Evolutionary conservation across 306 rosid genomes (phyloP).

Genomic region (Spatholobus suberectus): DNA sequence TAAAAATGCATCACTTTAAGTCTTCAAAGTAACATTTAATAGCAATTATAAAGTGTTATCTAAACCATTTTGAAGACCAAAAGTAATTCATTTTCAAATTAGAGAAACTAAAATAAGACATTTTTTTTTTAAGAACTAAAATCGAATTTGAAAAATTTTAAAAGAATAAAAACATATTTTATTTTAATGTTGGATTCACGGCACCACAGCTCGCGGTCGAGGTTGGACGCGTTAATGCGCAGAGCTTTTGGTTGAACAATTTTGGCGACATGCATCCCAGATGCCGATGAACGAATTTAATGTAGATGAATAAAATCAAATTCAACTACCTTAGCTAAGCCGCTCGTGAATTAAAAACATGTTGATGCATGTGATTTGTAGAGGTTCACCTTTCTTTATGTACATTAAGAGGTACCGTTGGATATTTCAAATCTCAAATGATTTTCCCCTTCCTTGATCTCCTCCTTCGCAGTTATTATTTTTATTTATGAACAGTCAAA

Average conservation of each 20-base stretch:
- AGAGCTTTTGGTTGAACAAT: neutral
- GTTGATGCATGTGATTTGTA: slow-evolving; percentile 28
- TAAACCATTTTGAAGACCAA: too few relatives aligned
- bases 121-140: too few relatives aligned
- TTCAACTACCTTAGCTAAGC: slow-evolving; percentile 22
- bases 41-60: too few relatives aligned
- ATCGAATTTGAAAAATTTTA: too few relatives aligned
- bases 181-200: neutral
- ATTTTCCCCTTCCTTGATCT: neutral
- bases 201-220: neutral
- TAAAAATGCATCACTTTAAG: too few relatives aligned
- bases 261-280: neutral
- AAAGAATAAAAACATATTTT: too few relatives aligned
- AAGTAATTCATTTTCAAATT: too few relatives aligned
- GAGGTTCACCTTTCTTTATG: neutral
- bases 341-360: slow-evolving; percentile 3
- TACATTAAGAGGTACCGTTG: neutral
- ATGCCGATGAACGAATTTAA: neutral
- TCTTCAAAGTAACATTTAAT: too few relatives aligned
- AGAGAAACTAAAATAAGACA: too few relatives aligned
- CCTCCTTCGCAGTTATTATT: too few relatives aligned
- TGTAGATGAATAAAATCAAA: neutral
- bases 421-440: neutral
- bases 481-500: too few relatives aligned
- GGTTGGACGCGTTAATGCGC: slow-evolving; percentile 4